Conservation (phyloP, 495 filamentous ascomycete genomes). For the Aspergillus sparsus region DNA sequence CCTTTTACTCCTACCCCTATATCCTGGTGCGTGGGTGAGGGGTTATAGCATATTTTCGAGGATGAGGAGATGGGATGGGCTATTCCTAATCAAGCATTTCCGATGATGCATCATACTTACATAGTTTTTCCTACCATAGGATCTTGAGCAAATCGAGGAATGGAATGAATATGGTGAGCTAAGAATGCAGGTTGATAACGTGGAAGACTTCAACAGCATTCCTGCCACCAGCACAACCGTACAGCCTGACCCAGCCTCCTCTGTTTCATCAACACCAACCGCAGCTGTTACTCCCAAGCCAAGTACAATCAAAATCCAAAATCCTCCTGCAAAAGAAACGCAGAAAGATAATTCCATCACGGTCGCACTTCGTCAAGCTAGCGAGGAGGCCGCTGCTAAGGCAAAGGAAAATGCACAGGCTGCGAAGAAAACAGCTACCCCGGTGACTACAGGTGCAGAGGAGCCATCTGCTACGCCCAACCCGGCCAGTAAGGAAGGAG, state of each 20-base stretch:
- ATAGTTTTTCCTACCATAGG: constrained; percentile 49
- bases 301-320: constrained; percentile 48
- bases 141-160: constrained; percentile 91
- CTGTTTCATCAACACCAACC: constrained; percentile 41
- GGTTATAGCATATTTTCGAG: not conserved
- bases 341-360: constrained; percentile 44
- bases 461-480: constrained; percentile 6
- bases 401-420: constrained; percentile 32
- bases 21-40: not conserved
- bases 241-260: constrained; percentile 29
- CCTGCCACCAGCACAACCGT: constrained; percentile 49
- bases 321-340: constrained; percentile 38
- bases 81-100: not conserved
- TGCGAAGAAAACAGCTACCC: constrained; percentile 13
- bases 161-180: constrained; percentile 99
- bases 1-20: constrained; percentile 5
- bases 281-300: constrained; percentile 37
- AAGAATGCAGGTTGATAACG: constrained; percentile 70
- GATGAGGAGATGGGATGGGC: not conserved
- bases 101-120: not conserved
- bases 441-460: constrained; percentile 11
- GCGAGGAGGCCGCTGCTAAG: constrained; percentile 70
- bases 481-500: constrained; percentile 17
- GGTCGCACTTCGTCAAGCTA: constrained; percentile 62
- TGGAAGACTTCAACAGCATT: constrained; percentile 39